A percentile compares a stretch with the other conserved stretches of the same genome.
Conservation (phyloP, 345 rosid genomes). For the Melaleuca quinquenervia region DNA sequence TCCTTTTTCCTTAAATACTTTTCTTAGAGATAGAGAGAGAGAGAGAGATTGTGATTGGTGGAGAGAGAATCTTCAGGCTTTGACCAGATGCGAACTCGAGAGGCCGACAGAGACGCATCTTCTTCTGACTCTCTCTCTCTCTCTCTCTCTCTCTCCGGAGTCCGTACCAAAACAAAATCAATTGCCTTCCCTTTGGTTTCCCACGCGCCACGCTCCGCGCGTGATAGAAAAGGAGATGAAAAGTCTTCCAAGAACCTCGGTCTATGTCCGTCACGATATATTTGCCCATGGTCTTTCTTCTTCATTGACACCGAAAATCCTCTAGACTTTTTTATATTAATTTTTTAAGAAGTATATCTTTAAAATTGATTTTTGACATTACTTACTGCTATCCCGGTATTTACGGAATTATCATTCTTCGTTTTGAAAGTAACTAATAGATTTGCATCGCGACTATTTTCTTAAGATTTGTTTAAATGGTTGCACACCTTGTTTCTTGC, state of each 20-base stretch:
- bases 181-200: not conserved
- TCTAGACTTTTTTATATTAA: no score
- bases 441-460: not conserved
- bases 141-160: not conserved
- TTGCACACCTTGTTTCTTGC: no score
- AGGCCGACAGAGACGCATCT: not conserved
- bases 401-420: not conserved
- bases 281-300: no score
- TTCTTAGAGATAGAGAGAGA: no score
- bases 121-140: not conserved
- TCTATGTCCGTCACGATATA: no score
- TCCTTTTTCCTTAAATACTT: no score
- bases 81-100: not conserved
- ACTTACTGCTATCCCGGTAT: no score
- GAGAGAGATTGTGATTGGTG: not conserved
- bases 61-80: not conserved
- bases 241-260: no score
- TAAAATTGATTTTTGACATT: not conserved
- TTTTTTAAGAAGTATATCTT: not conserved
- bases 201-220: not conserved
- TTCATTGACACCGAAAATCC: no score
- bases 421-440: not conserved
- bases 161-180: not conserved
- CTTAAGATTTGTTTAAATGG: not conserved
- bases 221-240: not conserved